These are phyloP conservation scores for Ceratocystis papillata DNA, from an alignment of 2,329 filamentous ascomycete genomes.

Conservation along the genomic window DNA sequence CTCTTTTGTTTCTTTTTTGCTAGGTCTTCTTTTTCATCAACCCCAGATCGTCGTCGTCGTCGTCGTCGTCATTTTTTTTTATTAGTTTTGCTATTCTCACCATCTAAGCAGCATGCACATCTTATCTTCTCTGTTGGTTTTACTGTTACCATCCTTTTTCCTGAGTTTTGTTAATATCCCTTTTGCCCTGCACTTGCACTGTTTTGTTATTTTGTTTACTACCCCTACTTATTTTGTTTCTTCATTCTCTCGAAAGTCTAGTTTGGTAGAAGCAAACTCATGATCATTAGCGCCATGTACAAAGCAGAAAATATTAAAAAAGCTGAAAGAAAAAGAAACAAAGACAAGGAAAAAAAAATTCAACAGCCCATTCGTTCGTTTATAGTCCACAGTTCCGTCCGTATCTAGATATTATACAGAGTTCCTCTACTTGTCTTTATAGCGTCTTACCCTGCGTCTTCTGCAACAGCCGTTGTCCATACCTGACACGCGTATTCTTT, in stretches of 20 bases:
- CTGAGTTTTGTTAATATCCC: not conserved
- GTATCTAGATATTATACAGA: conserved; percentile 3
- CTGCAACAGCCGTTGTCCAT: conserved; percentile 18
- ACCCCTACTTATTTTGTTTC: not conserved
- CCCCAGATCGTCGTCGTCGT: not conserved
- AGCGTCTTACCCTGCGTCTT: conserved; percentile 1
- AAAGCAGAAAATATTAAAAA: conserved; percentile 14
- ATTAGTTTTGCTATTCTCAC: not conserved
- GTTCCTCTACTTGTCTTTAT: not conserved
- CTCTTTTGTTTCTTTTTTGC: not conserved
- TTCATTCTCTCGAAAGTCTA: conserved; percentile 9
- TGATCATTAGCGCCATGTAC: conserved; percentile 1
- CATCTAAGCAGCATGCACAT: conserved; percentile 1
- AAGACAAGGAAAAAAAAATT: not conserved
- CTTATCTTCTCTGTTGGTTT: not conserved
- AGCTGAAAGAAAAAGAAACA: conserved; percentile 4
- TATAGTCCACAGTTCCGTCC: not conserved
- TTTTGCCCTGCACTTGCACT: not conserved
- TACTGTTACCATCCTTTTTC: not conserved
- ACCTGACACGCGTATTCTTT: conserved; percentile 17
- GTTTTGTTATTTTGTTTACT: not conserved
- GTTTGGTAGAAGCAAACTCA: conserved; percentile 1
- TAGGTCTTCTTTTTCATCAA: not conserved
- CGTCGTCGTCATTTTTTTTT: not conserved
- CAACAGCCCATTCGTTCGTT: not conserved